Evolutionary conservation across 2,329 filamentous ascomycete species (phyloP), one percentile per base, ranked within the genome.

Genomic region (Fusarium sp.): DNA sequence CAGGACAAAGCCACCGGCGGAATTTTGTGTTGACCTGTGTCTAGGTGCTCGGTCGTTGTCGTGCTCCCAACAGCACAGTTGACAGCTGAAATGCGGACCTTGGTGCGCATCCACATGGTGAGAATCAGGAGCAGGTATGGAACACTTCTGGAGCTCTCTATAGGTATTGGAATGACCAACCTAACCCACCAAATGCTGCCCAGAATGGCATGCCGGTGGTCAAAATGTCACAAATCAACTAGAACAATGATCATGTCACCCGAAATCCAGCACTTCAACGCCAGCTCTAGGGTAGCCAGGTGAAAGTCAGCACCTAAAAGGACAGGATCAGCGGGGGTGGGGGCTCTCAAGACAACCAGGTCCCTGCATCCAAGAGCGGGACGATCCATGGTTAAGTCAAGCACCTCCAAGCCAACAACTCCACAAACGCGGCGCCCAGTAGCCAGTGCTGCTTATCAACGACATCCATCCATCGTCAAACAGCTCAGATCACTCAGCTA

Each of bases 391-490:
- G 43, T 24, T 48, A 48, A 48, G 24, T 35, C 29, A 18, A 33
- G 43, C 59, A 52, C 14, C 59, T 62, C 31, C 59, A 39, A 50
- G 41, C 29, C 58, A 52, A 35, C 57, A 62, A 41, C 58, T 52
- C 58, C 58, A 63, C 22, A 58, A 68, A 43, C 61, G 48, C 48
- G 24, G 48, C 37, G 41, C 62, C 65, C 58, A 65, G 56, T 56
- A 64, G 43, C 50, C 33, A 50, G 29, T 41, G 20, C 27, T 50
- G 60, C 62, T 66, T 69, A 71, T 71, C 68, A 71, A 65, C 54
- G 43, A 63, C 60, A 41, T 27, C 22, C 31, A 43, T 29, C 57
- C 64, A 45, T 29, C 37, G 7, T 31, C n/a, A 33, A 60, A 58
- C 64, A 50, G 41, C 48, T 27, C 64, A 39, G 48, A 54, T 54